Conservation (phyloP, 164 flowering plant species). For the Litsea cubeba region DNA sequence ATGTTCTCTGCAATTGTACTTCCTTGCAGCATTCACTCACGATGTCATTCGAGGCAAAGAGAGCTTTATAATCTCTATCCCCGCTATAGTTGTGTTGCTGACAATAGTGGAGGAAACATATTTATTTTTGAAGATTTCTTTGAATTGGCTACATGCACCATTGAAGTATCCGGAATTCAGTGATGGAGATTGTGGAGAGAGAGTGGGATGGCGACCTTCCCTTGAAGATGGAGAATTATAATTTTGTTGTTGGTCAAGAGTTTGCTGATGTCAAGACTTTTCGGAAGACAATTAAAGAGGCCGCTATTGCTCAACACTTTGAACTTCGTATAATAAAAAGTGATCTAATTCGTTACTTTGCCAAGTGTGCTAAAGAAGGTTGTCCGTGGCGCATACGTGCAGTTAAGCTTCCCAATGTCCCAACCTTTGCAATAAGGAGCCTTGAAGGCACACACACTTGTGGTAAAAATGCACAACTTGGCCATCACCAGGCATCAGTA, state of each 20-base stretch:
- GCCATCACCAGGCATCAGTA: conserved; percentile 88
- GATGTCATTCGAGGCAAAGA: not conserved
- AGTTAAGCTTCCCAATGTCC: conserved; percentile 66
- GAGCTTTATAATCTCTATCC: not conserved
- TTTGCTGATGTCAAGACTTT: conserved; percentile 80
- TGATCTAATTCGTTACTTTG: conserved; percentile 70
- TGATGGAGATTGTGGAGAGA: not conserved
- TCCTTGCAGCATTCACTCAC: conserved; percentile 2
- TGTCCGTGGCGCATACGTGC: conserved; percentile 96
- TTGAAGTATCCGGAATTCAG: not conserved
- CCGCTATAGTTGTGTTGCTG: not conserved
- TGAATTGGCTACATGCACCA: not conserved
- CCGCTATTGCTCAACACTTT: conserved; percentile 84
- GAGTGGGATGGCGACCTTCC: not conserved
- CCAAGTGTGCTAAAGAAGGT: conserved; percentile 79
- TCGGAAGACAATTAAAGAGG: conserved; percentile 71
- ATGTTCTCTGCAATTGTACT: not conserved
- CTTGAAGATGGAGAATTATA: conserved; percentile 41
- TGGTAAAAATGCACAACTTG: conserved; percentile 61
- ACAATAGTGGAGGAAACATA: not conserved
- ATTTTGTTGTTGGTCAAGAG: conserved; percentile 69
- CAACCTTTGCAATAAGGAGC: conserved; percentile 71
- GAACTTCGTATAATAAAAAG: conserved; percentile 76
- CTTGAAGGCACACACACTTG: conserved; percentile 80
- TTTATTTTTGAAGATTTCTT: not conserved